These are phyloP conservation scores for Austroboletus rostrupii DNA, from an alignment of 1,284 basidiomycete species.

Conservation along the genomic window DNA sequence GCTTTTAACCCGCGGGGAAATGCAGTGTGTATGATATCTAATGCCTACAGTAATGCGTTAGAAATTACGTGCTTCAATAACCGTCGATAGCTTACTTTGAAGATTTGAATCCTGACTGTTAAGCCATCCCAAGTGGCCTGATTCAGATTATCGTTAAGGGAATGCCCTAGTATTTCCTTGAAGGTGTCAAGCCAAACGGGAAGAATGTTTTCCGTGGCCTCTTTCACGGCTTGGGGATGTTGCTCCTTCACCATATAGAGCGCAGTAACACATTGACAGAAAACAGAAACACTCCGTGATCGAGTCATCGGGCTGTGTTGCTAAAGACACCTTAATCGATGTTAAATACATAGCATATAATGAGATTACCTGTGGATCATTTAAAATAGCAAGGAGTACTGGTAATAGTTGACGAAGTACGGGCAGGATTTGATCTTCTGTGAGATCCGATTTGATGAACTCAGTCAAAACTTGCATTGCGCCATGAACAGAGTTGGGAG, in stretches of 20 bases:
- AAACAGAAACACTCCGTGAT: conserved; percentile 82
- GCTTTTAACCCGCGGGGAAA: conserved; percentile 69
- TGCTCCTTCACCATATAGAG: conserved; percentile 94
- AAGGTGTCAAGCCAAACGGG: conserved; percentile 90
- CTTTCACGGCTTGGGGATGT: conserved; percentile 81
- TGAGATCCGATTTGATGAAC: conserved; percentile 86
- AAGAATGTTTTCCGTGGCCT: conserved; percentile 76
- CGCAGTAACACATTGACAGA: conserved; percentile 85
- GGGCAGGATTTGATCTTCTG: conserved; percentile 89
- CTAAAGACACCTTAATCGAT: conserved; percentile 32
- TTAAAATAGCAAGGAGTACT: conserved; percentile 79
- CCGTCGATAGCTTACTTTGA: conserved; percentile 52
- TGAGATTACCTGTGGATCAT: conserved; percentile 59
- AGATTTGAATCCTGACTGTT: conserved; percentile 73
- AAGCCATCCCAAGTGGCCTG: conserved; percentile 73
- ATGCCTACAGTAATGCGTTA: conserved; percentile 44
- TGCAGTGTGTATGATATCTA: conserved; percentile 70
- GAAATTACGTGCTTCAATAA: background rate
- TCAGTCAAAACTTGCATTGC: conserved; percentile 94
- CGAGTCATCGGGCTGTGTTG: conserved; percentile 76
- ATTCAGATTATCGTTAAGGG: conserved; percentile 55
- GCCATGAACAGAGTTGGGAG: conserved; percentile 78
- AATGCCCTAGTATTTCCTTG: conserved; percentile 69
- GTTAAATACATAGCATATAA: background rate
- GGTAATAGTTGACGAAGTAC: conserved; percentile 83